Base-by-base conservation (phyloP, 345 rosid genomes). In the Litchi chinensis region DNA sequence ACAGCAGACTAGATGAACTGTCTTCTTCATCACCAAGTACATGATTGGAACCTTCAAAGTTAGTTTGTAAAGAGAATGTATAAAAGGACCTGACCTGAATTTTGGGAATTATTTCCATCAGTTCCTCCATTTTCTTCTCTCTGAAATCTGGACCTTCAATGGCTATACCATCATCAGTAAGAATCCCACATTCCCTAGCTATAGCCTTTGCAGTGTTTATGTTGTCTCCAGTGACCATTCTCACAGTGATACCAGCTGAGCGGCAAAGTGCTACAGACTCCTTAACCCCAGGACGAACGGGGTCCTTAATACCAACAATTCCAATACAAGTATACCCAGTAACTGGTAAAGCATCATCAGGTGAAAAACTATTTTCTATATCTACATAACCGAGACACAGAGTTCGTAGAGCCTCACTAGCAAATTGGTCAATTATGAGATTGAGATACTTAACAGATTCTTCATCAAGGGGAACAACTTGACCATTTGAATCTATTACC, bases 181-280 rank as follows among this genome's bases (percentile, higher is more conserved):
- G 93, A 67, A 95, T 95, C 40, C 97, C 98, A 71, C 98, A 95
- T 79, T 95, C 98, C 87, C 93, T 90, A 41, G 98, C 98, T 59
- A 95, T 95, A 21, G 98, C 98, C 79, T 89, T 91, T 4, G 98
- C 98, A 10, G 98, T 93, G 85, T 91, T 93, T 64, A 95, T 93
- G 73, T 95, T 93, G 80, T 93, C 98, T 73, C 98, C 98, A 0
- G 98, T 95, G 72, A 93, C 98, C 98, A 95, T 93, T 70, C 98
- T 86, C n/a, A 95, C 97, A 6, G 92, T 87, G 79, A 95, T 91
- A 68, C 98, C 98, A 73, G 95, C 98, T 15, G 97, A 78, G 70
- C 91, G 98, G 82, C 98, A 95, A 68, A 85, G 79, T 54, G 94
- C 93, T 77, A 95, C 97, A 43, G 98, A 93, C 56, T 95, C 93